A percentile compares a stretch with the other conserved stretches of the same genome.
phyloP scores from a whole-genome alignment of 768 basidiomycete species.

The Fomitopsis serialis region DNA sequence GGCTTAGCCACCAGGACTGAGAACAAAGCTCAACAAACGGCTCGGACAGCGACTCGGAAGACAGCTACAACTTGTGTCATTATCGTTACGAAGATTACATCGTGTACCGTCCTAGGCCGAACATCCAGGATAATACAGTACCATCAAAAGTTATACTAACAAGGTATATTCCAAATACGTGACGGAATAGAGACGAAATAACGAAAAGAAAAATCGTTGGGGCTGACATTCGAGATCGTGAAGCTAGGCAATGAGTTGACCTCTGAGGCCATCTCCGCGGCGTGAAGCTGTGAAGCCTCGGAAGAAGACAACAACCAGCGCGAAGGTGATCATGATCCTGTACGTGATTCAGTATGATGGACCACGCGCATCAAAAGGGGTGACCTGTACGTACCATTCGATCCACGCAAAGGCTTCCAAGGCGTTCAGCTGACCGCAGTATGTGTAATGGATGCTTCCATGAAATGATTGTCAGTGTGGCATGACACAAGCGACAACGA shows the following conservation, averaged over 20 bases:
- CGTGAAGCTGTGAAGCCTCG: constrained; percentile 55
- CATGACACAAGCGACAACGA: neutral
- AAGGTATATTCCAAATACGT: neutral
- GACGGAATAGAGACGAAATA: neutral
- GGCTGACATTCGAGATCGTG: neutral
- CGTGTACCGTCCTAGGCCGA: neutral
- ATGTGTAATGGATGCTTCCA: constrained; percentile 39
- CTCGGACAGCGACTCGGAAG: too few species aligned
- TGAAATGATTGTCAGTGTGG: neutral
- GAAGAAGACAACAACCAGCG: constrained; percentile 51
- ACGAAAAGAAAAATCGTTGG: neutral
- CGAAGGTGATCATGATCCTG: constrained; percentile 63
- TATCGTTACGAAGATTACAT: neutral
- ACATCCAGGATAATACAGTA: neutral
- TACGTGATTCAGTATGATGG: neutral
- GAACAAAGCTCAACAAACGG: too few species aligned
- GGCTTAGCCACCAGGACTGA: too few species aligned
- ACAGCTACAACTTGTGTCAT: too few species aligned
- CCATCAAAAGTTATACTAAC: neutral
- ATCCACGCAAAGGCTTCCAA: constrained; percentile 74
- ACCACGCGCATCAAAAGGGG: neutral
- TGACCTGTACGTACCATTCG: constrained; percentile 46
- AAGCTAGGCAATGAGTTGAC: constrained; percentile 37
- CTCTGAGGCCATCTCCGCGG: constrained; percentile 64
- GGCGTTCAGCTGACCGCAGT: constrained; percentile 76